Evolutionary conservation across 306 rosid genomes (phyloP).

Genomic region (Carpinus fangiana): DNA sequence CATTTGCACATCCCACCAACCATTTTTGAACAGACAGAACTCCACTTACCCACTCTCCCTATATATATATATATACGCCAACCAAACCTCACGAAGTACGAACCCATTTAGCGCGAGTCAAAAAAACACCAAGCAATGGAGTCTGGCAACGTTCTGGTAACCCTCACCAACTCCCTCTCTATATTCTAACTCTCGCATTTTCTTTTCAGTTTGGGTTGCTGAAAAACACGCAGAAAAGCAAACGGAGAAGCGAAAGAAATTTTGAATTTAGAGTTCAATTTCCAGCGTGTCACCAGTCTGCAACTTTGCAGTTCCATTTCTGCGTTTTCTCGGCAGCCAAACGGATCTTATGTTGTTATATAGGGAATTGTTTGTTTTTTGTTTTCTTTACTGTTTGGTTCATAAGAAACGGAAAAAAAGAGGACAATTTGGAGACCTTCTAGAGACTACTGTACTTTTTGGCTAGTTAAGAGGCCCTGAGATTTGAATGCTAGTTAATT

Average conservation of each 20-base stretch:
- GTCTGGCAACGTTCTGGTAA: conserved; percentile 6
- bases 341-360: not conserved
- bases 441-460: not conserved
- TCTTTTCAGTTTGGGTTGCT: not conserved
- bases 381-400: not conserved
- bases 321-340: not conserved
- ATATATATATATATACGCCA: not conserved
- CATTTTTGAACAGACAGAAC: not conserved
- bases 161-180: not conserved
- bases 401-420: not conserved
- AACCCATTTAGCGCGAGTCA: not conserved
- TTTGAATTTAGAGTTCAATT: not conserved
- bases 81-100: no score
- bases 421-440: not conserved
- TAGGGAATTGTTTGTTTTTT: not conserved
- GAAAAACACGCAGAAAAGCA: not conserved
- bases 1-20: not conserved
- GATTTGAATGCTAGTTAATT: not conserved
- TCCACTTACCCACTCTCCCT: not conserved
- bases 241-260: not conserved
- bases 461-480: not conserved
- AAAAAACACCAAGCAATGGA: not conserved
- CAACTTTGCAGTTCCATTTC: not conserved
- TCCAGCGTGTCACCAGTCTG: not conserved
- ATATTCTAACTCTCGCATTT: not conserved